Conservation (phyloP, 169 alveolate species). For the Cryptosporidium baileyi region DNA sequence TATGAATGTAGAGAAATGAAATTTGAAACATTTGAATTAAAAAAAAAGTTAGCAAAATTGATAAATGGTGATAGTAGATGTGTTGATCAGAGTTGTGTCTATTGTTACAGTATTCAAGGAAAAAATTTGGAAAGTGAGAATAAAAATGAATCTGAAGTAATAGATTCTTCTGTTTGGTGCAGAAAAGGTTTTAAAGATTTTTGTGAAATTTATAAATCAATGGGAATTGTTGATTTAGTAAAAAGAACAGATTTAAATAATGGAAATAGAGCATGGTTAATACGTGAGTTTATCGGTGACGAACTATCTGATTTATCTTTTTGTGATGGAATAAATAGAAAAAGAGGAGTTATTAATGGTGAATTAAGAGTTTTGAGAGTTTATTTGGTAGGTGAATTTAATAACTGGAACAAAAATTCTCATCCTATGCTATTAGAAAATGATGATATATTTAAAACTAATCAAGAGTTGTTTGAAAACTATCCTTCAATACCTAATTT, state of each 20-base stretch:
- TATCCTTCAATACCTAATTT: slow-evolving; percentile 48
- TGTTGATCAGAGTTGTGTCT: neutral
- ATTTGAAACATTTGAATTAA: neutral
- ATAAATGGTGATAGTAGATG: slow-evolving; percentile 6
- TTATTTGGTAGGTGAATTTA: slow-evolving; percentile 77
- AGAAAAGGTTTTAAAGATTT: neutral
- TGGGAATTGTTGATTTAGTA: slow-evolving; percentile 39
- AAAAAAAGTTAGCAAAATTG: slow-evolving; percentile 22
- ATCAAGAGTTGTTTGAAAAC: neutral
- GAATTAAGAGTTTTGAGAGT: slow-evolving; percentile 7
- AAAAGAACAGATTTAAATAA: neutral
- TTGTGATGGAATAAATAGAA: slow-evolving; percentile 6
- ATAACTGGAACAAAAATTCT: slow-evolving; percentile 76
- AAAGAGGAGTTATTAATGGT: slow-evolving; percentile 2
- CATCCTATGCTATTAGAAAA: slow-evolving; percentile 73
- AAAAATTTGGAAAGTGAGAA: neutral
- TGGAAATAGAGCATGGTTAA: slow-evolving; percentile 9
- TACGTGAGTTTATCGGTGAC: slow-evolving; percentile 56
- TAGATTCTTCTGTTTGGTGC: neutral
- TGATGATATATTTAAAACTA: neutral
- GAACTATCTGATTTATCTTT: slow-evolving; percentile 20
- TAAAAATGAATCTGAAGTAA: neutral
- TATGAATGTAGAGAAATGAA: slow-evolving; percentile 45
- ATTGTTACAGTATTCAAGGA: too few relatives aligned
- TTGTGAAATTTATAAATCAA: slow-evolving; percentile 19